Percentiles rank a stretch among this genome's conserved stretches.
phyloP scores from a whole-genome alignment of 208 protist species.

The Naegleria lovaniensis region DNA sequence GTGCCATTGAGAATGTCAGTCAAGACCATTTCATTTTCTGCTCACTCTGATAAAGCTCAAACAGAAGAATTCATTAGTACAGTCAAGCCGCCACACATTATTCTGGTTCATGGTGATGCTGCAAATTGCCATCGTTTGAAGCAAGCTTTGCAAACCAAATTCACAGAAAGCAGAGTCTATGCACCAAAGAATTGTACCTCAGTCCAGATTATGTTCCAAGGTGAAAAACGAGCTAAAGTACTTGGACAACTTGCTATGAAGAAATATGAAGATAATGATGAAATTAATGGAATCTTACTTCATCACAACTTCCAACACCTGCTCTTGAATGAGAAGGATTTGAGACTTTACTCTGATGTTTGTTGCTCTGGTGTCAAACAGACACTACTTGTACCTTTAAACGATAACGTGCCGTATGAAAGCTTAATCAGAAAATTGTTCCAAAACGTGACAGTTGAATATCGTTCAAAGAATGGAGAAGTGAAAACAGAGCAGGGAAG shows the following conservation, averaged over 20 bases:
- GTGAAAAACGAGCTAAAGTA: constrained; percentile 80
- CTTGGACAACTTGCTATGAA: constrained; percentile 62
- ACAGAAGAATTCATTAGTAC: constrained; percentile 75
- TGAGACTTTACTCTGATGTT: constrained; percentile 72
- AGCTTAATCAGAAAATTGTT: not conserved
- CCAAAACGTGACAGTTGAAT: not conserved
- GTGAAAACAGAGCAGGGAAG: not conserved
- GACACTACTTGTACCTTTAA: constrained; percentile 70
- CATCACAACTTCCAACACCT: constrained; percentile 69
- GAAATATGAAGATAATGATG: constrained; percentile 54
- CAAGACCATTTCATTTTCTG: constrained; percentile 90
- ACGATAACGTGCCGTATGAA: not conserved
- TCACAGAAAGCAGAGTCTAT: constrained; percentile 71
- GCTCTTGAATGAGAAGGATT: constrained; percentile 69
- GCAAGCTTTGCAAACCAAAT: constrained; percentile 73
- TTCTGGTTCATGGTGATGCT: constrained; percentile 90
- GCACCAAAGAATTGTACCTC: constrained; percentile 83
- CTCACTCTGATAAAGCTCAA: constrained; percentile 90
- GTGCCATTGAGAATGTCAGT: constrained; percentile 84
- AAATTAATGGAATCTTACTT: constrained; percentile 70
- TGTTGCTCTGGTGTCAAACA: constrained; percentile 65
- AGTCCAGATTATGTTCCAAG: constrained; percentile 82
- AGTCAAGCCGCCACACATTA: constrained; percentile 66
- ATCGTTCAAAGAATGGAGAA: not conserved
- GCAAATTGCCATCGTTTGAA: constrained; percentile 85